Percentiles rank a stretch among this genome's conserved stretches.
These are phyloP conservation scores for Rhizopus stolonifer DNA, from an alignment of 371 early-diverging fungal genomes.

Conservation along the genomic window DNA sequence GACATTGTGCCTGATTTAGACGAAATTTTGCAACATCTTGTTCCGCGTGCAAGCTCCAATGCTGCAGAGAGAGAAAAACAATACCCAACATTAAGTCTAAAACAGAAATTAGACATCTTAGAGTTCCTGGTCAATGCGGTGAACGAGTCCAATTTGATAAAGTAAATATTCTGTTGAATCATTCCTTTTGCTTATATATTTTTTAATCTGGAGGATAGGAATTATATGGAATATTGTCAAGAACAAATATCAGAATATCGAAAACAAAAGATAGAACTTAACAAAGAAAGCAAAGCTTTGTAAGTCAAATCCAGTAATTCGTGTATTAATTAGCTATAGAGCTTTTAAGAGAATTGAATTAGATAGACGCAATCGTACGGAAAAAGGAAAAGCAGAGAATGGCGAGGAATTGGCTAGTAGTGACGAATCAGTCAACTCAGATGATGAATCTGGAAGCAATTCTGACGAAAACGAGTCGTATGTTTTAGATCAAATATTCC, in stretches of 20 bases:
- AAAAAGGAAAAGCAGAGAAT: conserved; percentile 19
- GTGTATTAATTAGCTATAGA: conserved; percentile 11
- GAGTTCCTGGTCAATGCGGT: conserved; percentile 40
- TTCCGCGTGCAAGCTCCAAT: conserved; percentile 34
- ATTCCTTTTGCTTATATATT: too few species aligned
- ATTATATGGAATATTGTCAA: conserved; percentile 67
- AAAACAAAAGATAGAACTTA: conserved; percentile 65
- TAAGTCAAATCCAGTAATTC: conserved; percentile 16
- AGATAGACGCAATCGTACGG: conserved; percentile 31
- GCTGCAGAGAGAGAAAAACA: conserved; percentile 45
- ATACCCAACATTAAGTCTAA: conserved; percentile 35
- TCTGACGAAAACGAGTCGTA: conserved; percentile 34
- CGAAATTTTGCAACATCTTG: conserved; percentile 35
- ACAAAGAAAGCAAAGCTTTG: conserved; percentile 59
- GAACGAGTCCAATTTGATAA: conserved; percentile 44
- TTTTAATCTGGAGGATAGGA: too few species aligned
- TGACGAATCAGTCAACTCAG: conserved; percentile 19
- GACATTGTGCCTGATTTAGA: conserved; percentile 40
- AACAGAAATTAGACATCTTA: conserved; percentile 43
- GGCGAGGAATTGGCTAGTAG: conserved; percentile 20
- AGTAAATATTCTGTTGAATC: conserved; percentile 25
- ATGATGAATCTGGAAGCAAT: conserved; percentile 18
- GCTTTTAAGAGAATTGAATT: conserved; percentile 27
- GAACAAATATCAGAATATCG: conserved; percentile 56
- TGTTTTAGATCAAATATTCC: too few species aligned